A percentile compares a stretch with the other conserved stretches of the same genome.
phyloP scores from a whole-genome alignment of 2,329 filamentous ascomycete genomes.

The Botryosphaeria dothidea region DNA sequence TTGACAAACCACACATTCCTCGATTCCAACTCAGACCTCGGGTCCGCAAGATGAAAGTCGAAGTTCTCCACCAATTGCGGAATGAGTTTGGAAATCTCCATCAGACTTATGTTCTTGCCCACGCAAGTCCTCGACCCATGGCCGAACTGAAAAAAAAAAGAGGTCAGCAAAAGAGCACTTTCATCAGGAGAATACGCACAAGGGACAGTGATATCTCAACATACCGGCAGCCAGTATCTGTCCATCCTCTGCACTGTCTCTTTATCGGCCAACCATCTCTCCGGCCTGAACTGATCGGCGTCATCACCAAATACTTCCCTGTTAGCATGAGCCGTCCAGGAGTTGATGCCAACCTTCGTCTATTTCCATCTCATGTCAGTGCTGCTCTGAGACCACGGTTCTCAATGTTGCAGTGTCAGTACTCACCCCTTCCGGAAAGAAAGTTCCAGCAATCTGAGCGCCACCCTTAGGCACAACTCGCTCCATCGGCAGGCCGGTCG shows the following conservation, averaged over 20 bases:
- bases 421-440: conserved; percentile 25
- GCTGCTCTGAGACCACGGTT: no score
- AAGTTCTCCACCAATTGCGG: conserved; percentile 24
- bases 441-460: not conserved
- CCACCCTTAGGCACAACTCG: not conserved
- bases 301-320: conserved; percentile 40
- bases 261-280: conserved; percentile 28
- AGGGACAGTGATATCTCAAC: no score
- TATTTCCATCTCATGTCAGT: not conserved
- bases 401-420: not conserved
- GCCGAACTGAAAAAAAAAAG: conserved; percentile 29
- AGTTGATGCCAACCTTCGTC: conserved; percentile 38
- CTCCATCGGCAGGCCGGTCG: not conserved
- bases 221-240: not conserved
- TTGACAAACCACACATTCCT: conserved; percentile 1
- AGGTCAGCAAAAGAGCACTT: no score
- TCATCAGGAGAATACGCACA: no score
- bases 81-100: conserved; percentile 39
- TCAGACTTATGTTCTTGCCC: conserved; percentile 37
- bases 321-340: conserved; percentile 39
- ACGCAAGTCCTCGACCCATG: conserved; percentile 40
- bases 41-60: not conserved
- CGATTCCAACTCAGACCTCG: not conserved
- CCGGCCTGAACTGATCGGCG: conserved; percentile 22
- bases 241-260: not conserved